Evolutionary conservation across 371 early-diverging fungal species (phyloP).

Genomic region (Apophysomyces trapeziformis): DNA sequence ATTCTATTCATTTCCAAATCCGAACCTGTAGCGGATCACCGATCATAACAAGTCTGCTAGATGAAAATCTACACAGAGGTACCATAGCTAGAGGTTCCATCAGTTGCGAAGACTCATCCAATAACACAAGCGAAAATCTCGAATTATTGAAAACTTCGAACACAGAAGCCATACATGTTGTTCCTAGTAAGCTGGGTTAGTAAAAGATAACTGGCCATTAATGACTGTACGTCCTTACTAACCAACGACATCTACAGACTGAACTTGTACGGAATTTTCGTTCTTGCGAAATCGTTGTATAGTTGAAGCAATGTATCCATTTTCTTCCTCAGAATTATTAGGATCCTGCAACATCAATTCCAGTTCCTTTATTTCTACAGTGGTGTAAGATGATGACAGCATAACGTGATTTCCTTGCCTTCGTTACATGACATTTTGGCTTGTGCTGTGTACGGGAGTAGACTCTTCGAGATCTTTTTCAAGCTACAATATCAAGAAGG

Average conservation of each 20-base stretch:
- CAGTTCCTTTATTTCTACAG: slow-evolving; percentile 70
- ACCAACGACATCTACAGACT: slow-evolving; percentile 66
- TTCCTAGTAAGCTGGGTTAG: slow-evolving; percentile 37
- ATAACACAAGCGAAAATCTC: slow-evolving; percentile 72
- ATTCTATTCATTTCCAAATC: too few relatives aligned
- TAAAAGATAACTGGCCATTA: neutral
- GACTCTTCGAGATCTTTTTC: slow-evolving; percentile 74
- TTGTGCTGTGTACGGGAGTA: slow-evolving; percentile 73
- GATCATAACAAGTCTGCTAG: slow-evolving; percentile 75
- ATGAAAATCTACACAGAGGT: slow-evolving; percentile 71
- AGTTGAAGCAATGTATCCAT: slow-evolving; percentile 62
- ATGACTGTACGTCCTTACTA: neutral
- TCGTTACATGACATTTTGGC: slow-evolving; percentile 54
- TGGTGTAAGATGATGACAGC: neutral
- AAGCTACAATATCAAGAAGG: slow-evolving; percentile 36
- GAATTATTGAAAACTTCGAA: slow-evolving; percentile 69
- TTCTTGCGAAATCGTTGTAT: slow-evolving; percentile 64
- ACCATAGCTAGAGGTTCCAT: slow-evolving; percentile 90
- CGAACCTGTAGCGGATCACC: slow-evolving; percentile 85
- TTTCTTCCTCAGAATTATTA: slow-evolving; percentile 55
- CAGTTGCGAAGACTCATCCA: slow-evolving; percentile 90
- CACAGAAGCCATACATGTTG: slow-evolving; percentile 80
- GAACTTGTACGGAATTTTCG: slow-evolving; percentile 56
- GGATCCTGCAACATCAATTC: slow-evolving; percentile 71
- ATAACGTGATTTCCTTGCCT: slow-evolving; percentile 31